Base-by-base conservation (phyloP, 257 asterid genomes). In the Echium plantagineum region DNA sequence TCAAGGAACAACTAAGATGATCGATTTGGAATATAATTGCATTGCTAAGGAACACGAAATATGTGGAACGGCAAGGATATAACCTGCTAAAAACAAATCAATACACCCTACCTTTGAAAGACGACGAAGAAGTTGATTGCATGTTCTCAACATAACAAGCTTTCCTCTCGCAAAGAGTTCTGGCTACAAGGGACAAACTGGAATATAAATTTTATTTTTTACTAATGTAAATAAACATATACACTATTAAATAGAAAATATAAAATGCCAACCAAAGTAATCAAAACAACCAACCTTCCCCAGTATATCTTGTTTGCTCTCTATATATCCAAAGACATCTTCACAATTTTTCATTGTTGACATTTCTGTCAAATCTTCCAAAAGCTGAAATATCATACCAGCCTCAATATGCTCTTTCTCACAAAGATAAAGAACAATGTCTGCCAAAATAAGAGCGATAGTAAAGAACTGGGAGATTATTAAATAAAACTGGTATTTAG, bases 311-410 rank as follows among this genome's bases (percentile, higher is more conserved):
- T 88, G 98, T 71, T 88, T 91, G 66, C 95, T 84, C 80, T 91
- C 98, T 22, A 91, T 91, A 53, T 85, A 91, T 1, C 95, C 95
- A 74, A 91, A 91, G 57, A 88, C 69, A 68, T 89, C 98, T 79
- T 91, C 80, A 75, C 98, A 91, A 66, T 88, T 91, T 80, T 86
- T 84, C 98, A 91, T 91, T 26, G 98, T 91, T 52, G 98, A 91
- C 97, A 91, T 88, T 77, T 91, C 98, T 55, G 96, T 91, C 81
- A 91, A 80, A 86, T 91, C 98, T 74, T 91, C 98, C 74, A 91
- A 69, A 65, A 91, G 95, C 81, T 88, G 97, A 77, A 91, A 91
- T 73, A 91, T 91, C 95, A 88, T 88, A 66, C 98, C 98, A 66
- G 95, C 94, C 83, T 91, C 98, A 59, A 91, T 67, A 64, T 88